Evolutionary conservation across 2,329 filamentous ascomycete genomes (phyloP), one percentile per base, ranked within the genome.

Genomic region (Ceratocystis cacaofunesta): DNA sequence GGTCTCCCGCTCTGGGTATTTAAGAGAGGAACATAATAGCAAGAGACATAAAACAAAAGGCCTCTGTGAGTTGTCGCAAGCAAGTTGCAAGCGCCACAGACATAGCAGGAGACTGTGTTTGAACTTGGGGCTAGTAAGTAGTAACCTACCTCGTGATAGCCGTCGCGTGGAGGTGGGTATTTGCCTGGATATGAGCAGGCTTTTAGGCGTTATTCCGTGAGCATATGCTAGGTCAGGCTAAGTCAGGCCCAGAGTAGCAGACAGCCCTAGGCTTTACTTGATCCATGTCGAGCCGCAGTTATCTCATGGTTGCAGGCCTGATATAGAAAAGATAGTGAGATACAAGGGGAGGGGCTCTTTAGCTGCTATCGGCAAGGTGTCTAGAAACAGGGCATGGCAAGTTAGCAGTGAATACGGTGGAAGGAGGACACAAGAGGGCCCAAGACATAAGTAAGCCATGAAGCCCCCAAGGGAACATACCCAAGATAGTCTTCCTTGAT

Each of bases 401-500:
- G 52, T 30, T 15, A 28, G 52, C 17, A 22, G 12, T 22, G 46
- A 22, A 19, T 15, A 57, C 22, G 52, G 52, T 12, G 52, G 52
- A 28, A 22, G 1, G 48, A 22, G n/a, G 41, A 50, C 28, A 32
- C 63, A 60, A 58, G 22, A 43, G 22, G 5, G 8, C 6, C 10
- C 15, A 46, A 28, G 15, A 30, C 10, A 10, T 12, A 28, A n/a
- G 7, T 12, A 28, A n/a, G 7, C 25, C 6, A 36, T 17, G 19
- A 15, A 17, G 15, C 22, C 10, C 1, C 5, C 36, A 32, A 25
- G 43, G 55, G 15, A 19, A n/a, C 65, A 55, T 66, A 87, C 85
- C 85, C 85, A 50, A 88, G 79, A 72, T 86, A 88, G 72, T 88
- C 85, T 73, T 87, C 92, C 77, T 95, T 96, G 78, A 99, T 96